phyloP scores from a whole-genome alignment of 371 early-diverging fungal species.

The Modicella reniformis region DNA sequence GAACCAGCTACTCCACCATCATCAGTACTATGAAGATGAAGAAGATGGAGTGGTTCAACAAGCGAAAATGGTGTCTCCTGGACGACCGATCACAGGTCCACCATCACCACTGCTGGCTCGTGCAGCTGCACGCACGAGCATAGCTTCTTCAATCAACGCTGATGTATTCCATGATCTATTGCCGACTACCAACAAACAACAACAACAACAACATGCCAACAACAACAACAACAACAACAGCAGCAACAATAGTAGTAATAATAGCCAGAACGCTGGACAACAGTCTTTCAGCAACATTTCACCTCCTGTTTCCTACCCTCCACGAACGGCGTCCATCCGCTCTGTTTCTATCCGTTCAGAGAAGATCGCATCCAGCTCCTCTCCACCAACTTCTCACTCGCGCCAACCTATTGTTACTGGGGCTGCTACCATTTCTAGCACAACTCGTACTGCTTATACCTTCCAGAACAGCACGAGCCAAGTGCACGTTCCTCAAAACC shows the following conservation, averaged over 20 bases:
- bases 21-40: not conserved
- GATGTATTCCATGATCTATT: constrained; percentile 7
- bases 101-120: constrained; percentile 44
- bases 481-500: constrained; percentile 34
- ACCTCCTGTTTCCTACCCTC: constrained; percentile 22
- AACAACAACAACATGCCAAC: constrained; percentile 5
- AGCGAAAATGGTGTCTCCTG: constrained; percentile 24
- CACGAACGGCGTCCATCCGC: constrained; percentile 17
- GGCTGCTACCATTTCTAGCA: constrained; percentile 37
- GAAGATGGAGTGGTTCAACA: not conserved
- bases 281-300: constrained; percentile 8
- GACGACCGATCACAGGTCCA: constrained; percentile 36
- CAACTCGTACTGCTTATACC: constrained; percentile 40
- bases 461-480: constrained; percentile 41
- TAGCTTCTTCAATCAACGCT: constrained; percentile 25
- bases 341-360: constrained; percentile 27
- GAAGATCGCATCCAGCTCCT: constrained; percentile 20
- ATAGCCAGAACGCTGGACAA: not conserved
- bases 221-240: not conserved
- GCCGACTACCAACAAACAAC: not conserved
- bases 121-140: constrained; percentile 38
- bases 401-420: constrained; percentile 29
- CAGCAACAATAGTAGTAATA: not conserved
- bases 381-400: constrained; percentile 25
- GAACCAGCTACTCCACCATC: not conserved